A percentile compares a stretch with the other conserved stretches of the same genome.
Evolutionary conservation across 2,329 filamentous ascomycete species (phyloP).

Genomic region (Alternaria alternata): DNA sequence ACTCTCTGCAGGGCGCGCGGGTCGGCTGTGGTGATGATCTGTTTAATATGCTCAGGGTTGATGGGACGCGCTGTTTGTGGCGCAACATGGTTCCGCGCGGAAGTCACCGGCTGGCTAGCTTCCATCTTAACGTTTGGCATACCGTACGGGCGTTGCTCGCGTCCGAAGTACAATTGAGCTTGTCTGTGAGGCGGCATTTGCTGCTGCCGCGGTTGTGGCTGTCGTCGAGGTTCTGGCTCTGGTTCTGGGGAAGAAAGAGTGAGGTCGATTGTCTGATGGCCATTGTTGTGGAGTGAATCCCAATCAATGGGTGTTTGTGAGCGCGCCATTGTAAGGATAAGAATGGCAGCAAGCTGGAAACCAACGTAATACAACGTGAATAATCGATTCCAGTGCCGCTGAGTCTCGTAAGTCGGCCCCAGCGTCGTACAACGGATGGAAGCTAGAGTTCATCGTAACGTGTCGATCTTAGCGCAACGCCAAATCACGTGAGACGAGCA

Average conservation of each 20-base stretch:
- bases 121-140: conserved; percentile 7
- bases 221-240: conserved; percentile 13
- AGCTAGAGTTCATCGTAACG: background rate
- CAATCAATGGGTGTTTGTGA: conserved; percentile 3
- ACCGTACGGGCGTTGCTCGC: conserved; percentile 9
- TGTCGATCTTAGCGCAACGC: conserved; percentile 7
- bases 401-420: background rate
- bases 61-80: conserved; percentile 24
- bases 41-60: conserved; percentile 36
- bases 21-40: conserved; percentile 37
- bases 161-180: conserved; percentile 20
- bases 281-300: background rate
- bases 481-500: conserved; percentile 7
- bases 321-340: conserved; percentile 6
- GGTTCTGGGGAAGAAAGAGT: conserved; percentile 38
- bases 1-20: conserved; percentile 28
- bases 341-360: background rate
- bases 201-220: conserved; percentile 7
- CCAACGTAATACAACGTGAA: background rate
- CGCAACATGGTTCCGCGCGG: background rate
- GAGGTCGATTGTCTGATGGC: conserved; percentile 34
- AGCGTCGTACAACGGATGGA: conserved; percentile 3
- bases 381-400: background rate
- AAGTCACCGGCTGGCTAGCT: background rate
- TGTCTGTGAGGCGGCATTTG: conserved; percentile 12